Conservation (phyloP, 305 asterid genomes). For the Solanum hybrid region DNA sequence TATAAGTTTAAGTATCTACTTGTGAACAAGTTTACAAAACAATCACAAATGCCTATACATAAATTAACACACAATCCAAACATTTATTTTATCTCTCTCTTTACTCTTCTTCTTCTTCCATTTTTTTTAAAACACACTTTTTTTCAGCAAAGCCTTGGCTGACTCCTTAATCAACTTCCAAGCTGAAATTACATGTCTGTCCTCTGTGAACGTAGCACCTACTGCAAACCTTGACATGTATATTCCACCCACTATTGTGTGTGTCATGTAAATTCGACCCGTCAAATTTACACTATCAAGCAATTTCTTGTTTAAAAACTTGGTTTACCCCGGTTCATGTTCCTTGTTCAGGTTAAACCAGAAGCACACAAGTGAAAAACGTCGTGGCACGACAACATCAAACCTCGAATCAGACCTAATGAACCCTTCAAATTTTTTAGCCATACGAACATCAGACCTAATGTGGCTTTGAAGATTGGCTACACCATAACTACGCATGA, state of each 20-base stretch:
- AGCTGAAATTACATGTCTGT: constrained; percentile 13
- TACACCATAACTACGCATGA: constrained; percentile 14
- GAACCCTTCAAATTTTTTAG: too few species aligned
- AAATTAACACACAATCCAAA: neutral
- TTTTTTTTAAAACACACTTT: neutral
- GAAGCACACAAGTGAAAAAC: constrained; percentile 10
- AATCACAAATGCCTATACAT: neutral
- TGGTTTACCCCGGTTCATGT: too few species aligned
- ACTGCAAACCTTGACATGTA: constrained; percentile 20
- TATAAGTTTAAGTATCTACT: too few species aligned
- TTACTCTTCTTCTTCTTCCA: neutral
- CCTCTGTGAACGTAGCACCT: constrained; percentile 21
- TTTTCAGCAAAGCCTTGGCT: constrained; percentile 9
- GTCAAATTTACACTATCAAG: constrained; percentile 15
- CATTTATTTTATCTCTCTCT: neutral
- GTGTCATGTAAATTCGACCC: constrained; percentile 15
- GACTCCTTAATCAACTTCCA: constrained; percentile 20
- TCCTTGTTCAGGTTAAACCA: too few species aligned
- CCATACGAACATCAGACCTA: constrained; percentile 15
- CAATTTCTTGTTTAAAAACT: constrained; percentile 8
- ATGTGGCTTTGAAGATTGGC: constrained; percentile 19
- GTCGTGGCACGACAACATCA: too few species aligned
- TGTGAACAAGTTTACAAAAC: neutral
- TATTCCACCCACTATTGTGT: constrained; percentile 12
- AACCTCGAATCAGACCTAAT: too few species aligned